Base-by-base conservation (phyloP, 345 rosid genomes). In the Eucalyptus tenuipes region DNA sequence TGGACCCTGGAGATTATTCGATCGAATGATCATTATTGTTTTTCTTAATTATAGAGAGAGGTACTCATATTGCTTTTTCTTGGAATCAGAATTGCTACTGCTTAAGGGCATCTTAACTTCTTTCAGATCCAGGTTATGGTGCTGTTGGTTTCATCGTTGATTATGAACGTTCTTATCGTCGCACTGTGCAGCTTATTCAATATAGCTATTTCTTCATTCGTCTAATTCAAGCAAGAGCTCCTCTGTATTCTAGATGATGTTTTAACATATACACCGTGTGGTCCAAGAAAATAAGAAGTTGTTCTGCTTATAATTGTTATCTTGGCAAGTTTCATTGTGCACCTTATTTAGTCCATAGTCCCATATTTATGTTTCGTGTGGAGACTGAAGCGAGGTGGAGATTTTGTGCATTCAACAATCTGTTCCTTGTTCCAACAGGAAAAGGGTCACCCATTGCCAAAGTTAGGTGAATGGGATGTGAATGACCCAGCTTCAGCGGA, bases 401-500 rank as follows among this genome's bases (percentile, higher is more conserved):
- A 40, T 75, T 75, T 75, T 40, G 47, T 14, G 88, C 79, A 37
- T 50, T 81, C 53, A 49, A 52, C 49, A 29, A 24, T 57, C 49
- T 40, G 18, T 88, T 47, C 25, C 59, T 53, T 52, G 48, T 45
- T 49, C 66, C 49, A 22, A 88, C 94, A 95, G 96, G 98, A 97
- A 57, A 92, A 90, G 91, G 99, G 98, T 89, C 96, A 94, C 87
- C 96, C 94, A 86, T 94, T 96, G 90, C 99, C 99, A 49, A 97
- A 96, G 92, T 97, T 97, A 85, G 99, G 99, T 86, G 99, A 97
- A 92, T 97, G 99, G 99, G 99, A 97, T 88, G 98, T 96, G 68
- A 95, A 91, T 90, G 96, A 97, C 90, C 99, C 99, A 82, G 96
- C 97, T 49, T 93, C 99, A 22, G 99, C 99, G 4, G 94, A 96